Base-by-base conservation (phyloP, 192 early-diverging fungal genomes). In the Podila verticillata region DNA sequence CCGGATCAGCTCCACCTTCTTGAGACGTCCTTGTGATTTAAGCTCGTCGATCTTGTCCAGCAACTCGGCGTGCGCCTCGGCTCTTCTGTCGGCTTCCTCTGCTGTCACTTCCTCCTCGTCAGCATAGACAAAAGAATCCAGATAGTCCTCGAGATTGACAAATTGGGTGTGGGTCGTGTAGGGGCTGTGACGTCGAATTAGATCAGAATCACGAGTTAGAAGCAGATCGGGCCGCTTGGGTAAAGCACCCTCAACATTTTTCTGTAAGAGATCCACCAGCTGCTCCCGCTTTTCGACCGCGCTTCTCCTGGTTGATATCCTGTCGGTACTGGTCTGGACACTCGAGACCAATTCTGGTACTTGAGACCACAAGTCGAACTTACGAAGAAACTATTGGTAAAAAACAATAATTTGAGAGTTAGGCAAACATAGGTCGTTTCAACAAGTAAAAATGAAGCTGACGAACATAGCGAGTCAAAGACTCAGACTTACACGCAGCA, bases 41-140 rank as follows among this genome's bases (percentile, higher is more conserved):
- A 91, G 73, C 15, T 57, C 67, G 17, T 69, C 71, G 26, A 92
- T 86, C 7, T 85, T 82, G 57, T 82, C 62, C 24, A 82, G 65
- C 35, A 92, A 57, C 4, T 61, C 30, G 3, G 82, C 74, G 35
- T 91, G 86, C 36, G 82, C 71, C 19, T 68, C 57, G 0, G 80
- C 75, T 0, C 86, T 70, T 8, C 35, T 44, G 2, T 89, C 49
- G 6, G 81, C 65, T 13, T 87, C 85, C 29, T 87, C 85, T 3
- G 69, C 78, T 0, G 88, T 88, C 2, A 90, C 67, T 48, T 90
- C 89, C 65, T 91, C 91, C 28, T 93, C 92, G 36, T 93, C 92
- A 0, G 86, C 64, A 24, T 83, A 84, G 15, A 89, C 74, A 71
- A 91, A 92, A 0, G 92, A 89, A 15, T 61, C 61, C 9, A 92